phyloP scores from a whole-genome alignment of 306 rosid genomes.

The Quercus bicolor region DNA sequence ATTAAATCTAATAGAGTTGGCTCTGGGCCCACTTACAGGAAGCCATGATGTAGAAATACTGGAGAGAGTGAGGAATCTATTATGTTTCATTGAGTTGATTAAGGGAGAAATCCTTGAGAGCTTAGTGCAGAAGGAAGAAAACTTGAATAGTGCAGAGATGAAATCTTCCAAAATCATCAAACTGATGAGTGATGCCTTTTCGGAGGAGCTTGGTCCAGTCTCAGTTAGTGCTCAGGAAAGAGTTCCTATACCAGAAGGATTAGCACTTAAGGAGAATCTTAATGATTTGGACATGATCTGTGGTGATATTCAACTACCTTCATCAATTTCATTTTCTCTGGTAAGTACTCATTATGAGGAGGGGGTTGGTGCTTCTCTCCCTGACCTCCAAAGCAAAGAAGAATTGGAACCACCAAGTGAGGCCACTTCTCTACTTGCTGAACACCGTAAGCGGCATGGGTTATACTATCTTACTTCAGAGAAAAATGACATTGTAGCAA shows the following conservation, averaged over 20 bases:
- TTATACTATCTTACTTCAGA: constrained; percentile 83
- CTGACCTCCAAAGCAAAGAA: constrained; percentile 36
- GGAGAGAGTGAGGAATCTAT: constrained; percentile 71
- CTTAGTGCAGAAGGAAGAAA: constrained; percentile 34
- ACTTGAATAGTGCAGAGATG: constrained; percentile 29
- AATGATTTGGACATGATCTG: constrained; percentile 59
- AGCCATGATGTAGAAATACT: constrained; percentile 76
- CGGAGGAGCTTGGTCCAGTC: constrained; percentile 71
- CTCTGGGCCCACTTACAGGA: constrained; percentile 49
- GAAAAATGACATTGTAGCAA: constrained; percentile 44
- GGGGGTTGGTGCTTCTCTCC: constrained; percentile 30
- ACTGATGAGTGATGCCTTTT: constrained; percentile 51
- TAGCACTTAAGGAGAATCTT: constrained; percentile 69
- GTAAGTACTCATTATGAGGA: constrained; percentile 41
- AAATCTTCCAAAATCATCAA: constrained; percentile 41
- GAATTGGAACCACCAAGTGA: constrained; percentile 54
- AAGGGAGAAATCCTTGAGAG: constrained; percentile 38
- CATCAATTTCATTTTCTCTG: constrained; percentile 32
- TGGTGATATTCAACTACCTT: constrained; percentile 56
- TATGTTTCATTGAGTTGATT: constrained; percentile 59
- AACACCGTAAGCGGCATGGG: constrained; percentile 90
- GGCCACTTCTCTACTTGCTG: constrained; percentile 66
- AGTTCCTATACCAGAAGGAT: constrained; percentile 77
- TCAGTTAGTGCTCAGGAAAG: constrained; percentile 72
- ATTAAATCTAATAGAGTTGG: constrained; percentile 52